Evolutionary conservation across 768 basidiomycete genomes (phyloP).

Genomic region (Lyophyllum semitale): DNA sequence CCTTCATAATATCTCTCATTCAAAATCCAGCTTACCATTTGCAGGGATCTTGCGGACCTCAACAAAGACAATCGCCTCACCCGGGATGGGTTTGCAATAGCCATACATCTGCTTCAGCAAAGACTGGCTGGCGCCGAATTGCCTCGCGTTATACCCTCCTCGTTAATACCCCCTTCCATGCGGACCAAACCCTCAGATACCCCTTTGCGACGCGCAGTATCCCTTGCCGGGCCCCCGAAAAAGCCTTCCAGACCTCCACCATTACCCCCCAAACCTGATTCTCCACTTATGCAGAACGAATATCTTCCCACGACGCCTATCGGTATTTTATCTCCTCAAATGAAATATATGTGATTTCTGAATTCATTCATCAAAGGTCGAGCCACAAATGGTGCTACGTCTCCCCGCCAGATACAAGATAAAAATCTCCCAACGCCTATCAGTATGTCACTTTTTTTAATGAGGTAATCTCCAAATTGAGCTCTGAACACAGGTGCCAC

Average conservation of each 20-base stretch:
- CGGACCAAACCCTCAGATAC: conserved; percentile 7
- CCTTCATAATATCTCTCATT: not conserved
- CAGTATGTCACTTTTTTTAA: not conserved
- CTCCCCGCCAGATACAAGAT: not conserved
- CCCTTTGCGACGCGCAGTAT: conserved; percentile 2
- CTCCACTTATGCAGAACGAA: not conserved
- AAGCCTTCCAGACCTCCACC: conserved; percentile 1
- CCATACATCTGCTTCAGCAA: conserved; percentile 36
- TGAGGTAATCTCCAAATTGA: too few relatives aligned
- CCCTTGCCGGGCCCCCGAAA: not conserved
- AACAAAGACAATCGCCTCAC: conserved; percentile 35
- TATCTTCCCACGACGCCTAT: not conserved
- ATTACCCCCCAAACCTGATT: conserved; percentile 15
- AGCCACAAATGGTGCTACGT: not conserved
- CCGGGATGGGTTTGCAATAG: conserved; percentile 38
- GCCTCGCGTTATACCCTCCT: conserved; percentile 31
- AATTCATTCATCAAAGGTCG: not conserved
- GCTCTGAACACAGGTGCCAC: not conserved
- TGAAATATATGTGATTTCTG: not conserved
- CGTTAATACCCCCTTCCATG: conserved; percentile 31
- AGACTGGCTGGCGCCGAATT: conserved; percentile 32
- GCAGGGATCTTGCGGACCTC: conserved; percentile 37
- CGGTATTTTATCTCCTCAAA: not conserved
- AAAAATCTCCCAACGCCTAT: not conserved
- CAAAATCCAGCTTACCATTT: not conserved